These are phyloP conservation scores for Debaryomyces hansenii DNA, from an alignment of 805 yeast genomes.

Conservation along the genomic window DNA sequence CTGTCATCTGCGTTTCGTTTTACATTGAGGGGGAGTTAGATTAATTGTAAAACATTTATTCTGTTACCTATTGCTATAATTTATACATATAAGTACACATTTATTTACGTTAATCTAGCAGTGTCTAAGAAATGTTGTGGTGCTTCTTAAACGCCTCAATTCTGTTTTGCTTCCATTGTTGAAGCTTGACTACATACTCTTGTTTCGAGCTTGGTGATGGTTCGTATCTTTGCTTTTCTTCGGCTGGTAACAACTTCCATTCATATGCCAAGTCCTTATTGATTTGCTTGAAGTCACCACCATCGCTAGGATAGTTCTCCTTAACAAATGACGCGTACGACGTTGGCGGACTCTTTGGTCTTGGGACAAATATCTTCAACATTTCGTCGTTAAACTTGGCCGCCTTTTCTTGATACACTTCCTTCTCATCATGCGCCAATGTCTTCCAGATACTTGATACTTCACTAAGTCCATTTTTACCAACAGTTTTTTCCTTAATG, in stretches of 20 bases:
- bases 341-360: constrained; percentile 33
- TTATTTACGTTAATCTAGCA: too few relatives aligned
- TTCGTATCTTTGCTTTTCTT: constrained; percentile 27
- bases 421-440: constrained; percentile 30
- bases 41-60: too few relatives aligned
- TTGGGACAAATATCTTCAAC: constrained; percentile 24
- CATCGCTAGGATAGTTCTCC: constrained; percentile 23
- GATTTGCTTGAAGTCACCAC: constrained; percentile 21
- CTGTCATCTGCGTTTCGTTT: too few relatives aligned
- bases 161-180: constrained; percentile 33
- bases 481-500: constrained; percentile 19
- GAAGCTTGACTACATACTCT: constrained; percentile 18
- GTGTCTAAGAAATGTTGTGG: background rate
- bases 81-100: too few relatives aligned
- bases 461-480: constrained; percentile 11
- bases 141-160: constrained; percentile 10
- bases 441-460: constrained; percentile 23
- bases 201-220: constrained; percentile 17
- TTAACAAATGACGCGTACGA: constrained; percentile 32
- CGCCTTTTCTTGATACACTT: constrained; percentile 22
- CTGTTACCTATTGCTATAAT: too few relatives aligned
- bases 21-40: too few relatives aligned
- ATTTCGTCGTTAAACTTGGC: constrained; percentile 26
- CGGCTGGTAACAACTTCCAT: constrained; percentile 30
- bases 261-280: constrained; percentile 24